phyloP scores from a whole-genome alignment of 2,329 filamentous ascomycete species.

The Trichoderma semiorbis region DNA sequence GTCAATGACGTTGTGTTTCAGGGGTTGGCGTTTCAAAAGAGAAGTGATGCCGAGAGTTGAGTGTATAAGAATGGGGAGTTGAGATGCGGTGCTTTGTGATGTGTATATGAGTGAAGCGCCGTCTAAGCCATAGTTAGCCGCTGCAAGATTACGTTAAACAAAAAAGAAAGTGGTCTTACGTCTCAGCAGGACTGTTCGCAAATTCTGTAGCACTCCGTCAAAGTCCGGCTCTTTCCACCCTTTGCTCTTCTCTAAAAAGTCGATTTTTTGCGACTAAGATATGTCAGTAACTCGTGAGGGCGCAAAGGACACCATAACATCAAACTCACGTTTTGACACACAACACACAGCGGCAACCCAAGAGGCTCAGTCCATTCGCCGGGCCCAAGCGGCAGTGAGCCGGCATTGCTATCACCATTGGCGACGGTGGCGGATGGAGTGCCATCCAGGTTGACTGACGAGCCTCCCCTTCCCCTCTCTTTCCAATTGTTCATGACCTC shows the following conservation, averaged over 20 bases:
- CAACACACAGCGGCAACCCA: slow-evolving; percentile 82
- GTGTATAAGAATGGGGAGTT: slow-evolving; percentile 76
- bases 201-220: slow-evolving; percentile 88
- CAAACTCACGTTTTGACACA: slow-evolving; percentile 81
- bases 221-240: slow-evolving; percentile 97
- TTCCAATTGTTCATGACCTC: slow-evolving; percentile 79
- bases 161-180: slow-evolving; percentile 50
- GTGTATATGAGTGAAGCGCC: slow-evolving; percentile 84
- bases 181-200: slow-evolving; percentile 85
- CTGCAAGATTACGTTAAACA: not conserved
- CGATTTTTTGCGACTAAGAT: slow-evolving; percentile 77
- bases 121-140: slow-evolving; percentile 47
- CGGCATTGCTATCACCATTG: slow-evolving; percentile 55
- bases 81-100: slow-evolving; percentile 70
- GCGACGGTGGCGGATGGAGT: slow-evolving; percentile 53
- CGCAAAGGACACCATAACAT: not conserved
- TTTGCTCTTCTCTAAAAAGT: slow-evolving; percentile 81
- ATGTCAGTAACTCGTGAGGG: slow-evolving; percentile 21
- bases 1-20: slow-evolving; percentile 90
- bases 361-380: slow-evolving; percentile 92
- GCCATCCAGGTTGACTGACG: slow-evolving; percentile 60
- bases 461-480: slow-evolving; percentile 66
- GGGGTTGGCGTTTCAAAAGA: slow-evolving; percentile 69
- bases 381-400: slow-evolving; percentile 73
- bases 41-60: slow-evolving; percentile 84